Percentiles rank a stretch among this genome's conserved stretches.
Conservation (phyloP, 2,329 filamentous ascomycete genomes). For the Diaporthe capsici region DNA sequence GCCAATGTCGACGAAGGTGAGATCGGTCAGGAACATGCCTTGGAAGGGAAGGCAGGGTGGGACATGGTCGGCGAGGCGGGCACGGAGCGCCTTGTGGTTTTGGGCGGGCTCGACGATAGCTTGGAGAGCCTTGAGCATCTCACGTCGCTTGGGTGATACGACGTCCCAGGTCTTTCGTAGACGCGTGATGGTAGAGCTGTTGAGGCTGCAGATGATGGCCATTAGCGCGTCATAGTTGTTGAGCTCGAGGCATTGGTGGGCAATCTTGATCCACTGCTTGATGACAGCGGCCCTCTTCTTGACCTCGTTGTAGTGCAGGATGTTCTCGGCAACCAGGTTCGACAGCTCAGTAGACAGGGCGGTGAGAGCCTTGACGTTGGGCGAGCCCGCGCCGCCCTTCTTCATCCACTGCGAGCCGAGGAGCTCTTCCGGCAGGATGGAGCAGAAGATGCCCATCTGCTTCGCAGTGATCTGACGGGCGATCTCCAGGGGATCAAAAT, state of each 20-base stretch:
- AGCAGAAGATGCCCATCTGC: constrained; percentile 91
- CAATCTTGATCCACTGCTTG: constrained; percentile 99
- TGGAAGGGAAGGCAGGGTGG: constrained; percentile 96
- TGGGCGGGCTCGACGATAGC: constrained; percentile 89
- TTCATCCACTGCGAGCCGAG: constrained; percentile 96
- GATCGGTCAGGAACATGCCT: constrained; percentile 94
- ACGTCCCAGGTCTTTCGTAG: constrained; percentile 93
- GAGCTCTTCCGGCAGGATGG: constrained; percentile 92
- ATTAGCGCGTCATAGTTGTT: constrained; percentile 98
- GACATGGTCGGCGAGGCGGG: constrained; percentile 85
- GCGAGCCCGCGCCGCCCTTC: constrained; percentile 81
- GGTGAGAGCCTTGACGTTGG: constrained; percentile 95
- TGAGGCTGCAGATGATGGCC: constrained; percentile 95
- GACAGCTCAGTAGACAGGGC: constrained; percentile 92
- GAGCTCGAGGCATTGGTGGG: constrained; percentile 85
- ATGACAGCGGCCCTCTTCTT: constrained; percentile 93
- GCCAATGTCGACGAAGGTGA: constrained; percentile 95
- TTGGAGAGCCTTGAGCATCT: constrained; percentile 82
- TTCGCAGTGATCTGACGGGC: constrained; percentile 94
- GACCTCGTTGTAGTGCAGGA: constrained; percentile 87
- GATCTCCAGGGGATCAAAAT: constrained; percentile 92
- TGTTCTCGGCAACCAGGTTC: constrained; percentile 92
- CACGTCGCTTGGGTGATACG: constrained; percentile 86
- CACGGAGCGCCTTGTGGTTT: constrained; percentile 90
- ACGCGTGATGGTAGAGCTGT: constrained; percentile 90